phyloP scores from a whole-genome alignment of 371 early-diverging fungal species.

The Apophysomyces variabilis region DNA sequence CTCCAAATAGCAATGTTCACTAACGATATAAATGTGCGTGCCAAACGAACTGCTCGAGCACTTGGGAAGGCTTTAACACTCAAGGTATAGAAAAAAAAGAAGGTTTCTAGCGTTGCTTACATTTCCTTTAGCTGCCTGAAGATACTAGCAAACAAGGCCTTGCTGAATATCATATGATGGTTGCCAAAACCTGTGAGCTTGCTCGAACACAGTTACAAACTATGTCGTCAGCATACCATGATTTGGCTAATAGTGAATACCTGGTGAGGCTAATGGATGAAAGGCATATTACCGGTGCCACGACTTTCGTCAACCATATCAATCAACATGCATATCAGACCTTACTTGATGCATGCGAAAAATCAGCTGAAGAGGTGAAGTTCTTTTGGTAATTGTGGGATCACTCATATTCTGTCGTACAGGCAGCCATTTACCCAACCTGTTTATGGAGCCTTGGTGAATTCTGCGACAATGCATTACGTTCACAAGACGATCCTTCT shows the following conservation, averaged over 20 bases:
- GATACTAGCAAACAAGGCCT: background rate
- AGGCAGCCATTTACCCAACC: constrained; percentile 21
- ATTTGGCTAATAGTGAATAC: constrained; percentile 5
- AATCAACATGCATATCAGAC: constrained; percentile 22
- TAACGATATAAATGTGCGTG: constrained; percentile 1
- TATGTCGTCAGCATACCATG: background rate
- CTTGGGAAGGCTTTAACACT: constrained; percentile 8
- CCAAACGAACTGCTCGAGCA: constrained; percentile 1
- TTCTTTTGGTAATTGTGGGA: background rate
- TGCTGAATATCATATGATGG: constrained; percentile 13
- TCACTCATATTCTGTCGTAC: background rate
- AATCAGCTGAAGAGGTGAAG: constrained; percentile 20
- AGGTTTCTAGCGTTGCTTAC: background rate
- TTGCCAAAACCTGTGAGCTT: constrained; percentile 19
- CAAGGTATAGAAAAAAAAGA: background rate
- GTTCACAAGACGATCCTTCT: constrained; percentile 16
- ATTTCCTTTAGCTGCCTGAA: constrained; percentile 7
- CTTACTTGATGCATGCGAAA: constrained; percentile 11
- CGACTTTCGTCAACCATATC: constrained; percentile 17
- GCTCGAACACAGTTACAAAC: constrained; percentile 18
- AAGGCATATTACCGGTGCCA: background rate
- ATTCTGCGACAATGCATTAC: constrained; percentile 43
- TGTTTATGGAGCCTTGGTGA: constrained; percentile 43
- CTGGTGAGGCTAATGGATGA: background rate
- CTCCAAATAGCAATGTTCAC: constrained; percentile 13